Evolutionary conservation across 345 rosid species (phyloP), one percentile per base, ranked within the genome.

Genomic region (Salix viminalis): DNA sequence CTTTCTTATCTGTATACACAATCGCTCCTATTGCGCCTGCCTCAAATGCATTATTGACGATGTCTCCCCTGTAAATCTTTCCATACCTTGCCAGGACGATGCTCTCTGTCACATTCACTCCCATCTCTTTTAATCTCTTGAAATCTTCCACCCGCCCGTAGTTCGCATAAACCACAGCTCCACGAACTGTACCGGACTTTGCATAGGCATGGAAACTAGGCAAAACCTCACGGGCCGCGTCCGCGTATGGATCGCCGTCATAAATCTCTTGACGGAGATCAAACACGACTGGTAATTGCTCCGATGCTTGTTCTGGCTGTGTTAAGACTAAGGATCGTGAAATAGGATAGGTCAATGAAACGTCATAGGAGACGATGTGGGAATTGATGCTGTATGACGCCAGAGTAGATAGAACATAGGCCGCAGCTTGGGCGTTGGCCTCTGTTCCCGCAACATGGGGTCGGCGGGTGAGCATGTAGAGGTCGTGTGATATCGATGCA

Each of bases 181-280:
- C 96, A 0, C 67, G 75, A 10, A 78, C 90, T 0, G 81, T 86
- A 7, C 96, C 97, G 2, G 97, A 93, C 88, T 91, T 91, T 1
- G 94, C 97, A 42, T 92, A 92, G 2, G 82, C 97, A 54, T 92
- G 96, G 79, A 89, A 91, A 24, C 94, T 90, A 1, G 97, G 96
- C 28, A 85, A 74, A 46, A 92, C 94, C 81, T 92, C 86, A 14
- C 52, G n/a, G 15, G 92, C 90, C 65, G 85, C 90, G 14, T 88
- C 82, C 0, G 90, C 93, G 58, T 87, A 89, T 9, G 94, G 96
- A 72, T 90, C 93, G 5, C 88, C 90, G 11, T 90, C 87, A 26
- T 87, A 80, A 37, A 83, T 76, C 61, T 90, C 88, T 81, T 94
- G 93, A 7, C 39, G 52, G 39, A 91, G 88, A 39, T 77, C 30